Percentiles rank a stretch among this genome's conserved stretches.
Conservation (phyloP, 2,329 filamentous ascomycete genomes). For the Penicillium sp. region DNA sequence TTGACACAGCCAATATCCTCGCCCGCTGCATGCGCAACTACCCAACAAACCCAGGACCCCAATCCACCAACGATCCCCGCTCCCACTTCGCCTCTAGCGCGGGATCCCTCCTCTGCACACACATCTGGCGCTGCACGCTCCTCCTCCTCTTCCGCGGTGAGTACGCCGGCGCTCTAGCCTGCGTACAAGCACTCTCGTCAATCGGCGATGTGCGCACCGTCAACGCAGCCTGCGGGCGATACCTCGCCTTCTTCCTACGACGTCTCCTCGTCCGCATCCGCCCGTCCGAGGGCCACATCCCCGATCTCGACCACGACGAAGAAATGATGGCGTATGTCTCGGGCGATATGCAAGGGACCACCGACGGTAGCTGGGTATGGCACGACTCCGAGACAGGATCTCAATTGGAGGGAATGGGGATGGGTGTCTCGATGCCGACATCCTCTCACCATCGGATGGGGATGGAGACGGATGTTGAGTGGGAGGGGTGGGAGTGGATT, state of each 20-base stretch:
- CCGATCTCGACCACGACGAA: conserved; percentile 66
- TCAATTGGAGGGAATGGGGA: conserved; percentile 33
- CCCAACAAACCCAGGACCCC: conserved; percentile 9
- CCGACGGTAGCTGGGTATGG: conserved; percentile 83
- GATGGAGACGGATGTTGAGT: conserved; percentile 62
- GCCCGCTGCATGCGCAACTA: conserved; percentile 59
- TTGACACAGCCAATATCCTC: conserved; percentile 77
- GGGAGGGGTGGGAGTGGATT: conserved; percentile 78
- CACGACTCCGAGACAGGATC: conserved; percentile 56
- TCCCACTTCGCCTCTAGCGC: conserved; percentile 64
- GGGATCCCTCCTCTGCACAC: conserved; percentile 73
- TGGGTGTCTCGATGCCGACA: conserved; percentile 10
- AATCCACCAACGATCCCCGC: conserved; percentile 48
- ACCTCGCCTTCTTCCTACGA: conserved; percentile 77
- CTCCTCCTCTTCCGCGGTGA: conserved; percentile 75
- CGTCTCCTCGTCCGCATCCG: conserved; percentile 60
- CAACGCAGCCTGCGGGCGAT: conserved; percentile 75
- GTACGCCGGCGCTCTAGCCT: conserved; percentile 69
- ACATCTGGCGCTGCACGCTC: conserved; percentile 83
- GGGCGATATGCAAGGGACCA: conserved; percentile 79
- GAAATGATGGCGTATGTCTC: conserved; percentile 85
- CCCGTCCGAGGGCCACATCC: conserved; percentile 34
- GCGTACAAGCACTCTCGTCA: conserved; percentile 68
- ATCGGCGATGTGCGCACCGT: conserved; percentile 71
- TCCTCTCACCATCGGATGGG: conserved; percentile 41